phyloP scores from a whole-genome alignment of 2,329 filamentous ascomycete species.

The Fusarium veterinarium region DNA sequence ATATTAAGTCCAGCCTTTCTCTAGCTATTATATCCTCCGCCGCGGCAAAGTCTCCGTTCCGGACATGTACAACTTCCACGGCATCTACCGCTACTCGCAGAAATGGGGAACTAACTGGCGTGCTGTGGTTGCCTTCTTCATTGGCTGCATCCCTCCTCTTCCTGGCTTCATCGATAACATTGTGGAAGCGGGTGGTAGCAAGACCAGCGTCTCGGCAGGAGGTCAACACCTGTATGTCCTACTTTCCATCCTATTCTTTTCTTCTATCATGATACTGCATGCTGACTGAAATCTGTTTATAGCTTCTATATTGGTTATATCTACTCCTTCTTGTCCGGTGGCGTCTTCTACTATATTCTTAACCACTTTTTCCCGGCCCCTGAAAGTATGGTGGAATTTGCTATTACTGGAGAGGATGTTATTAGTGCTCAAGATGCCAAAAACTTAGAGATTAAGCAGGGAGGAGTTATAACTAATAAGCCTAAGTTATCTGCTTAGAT shows the following conservation, averaged over 20 bases:
- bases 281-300: neutral
- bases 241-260: neutral
- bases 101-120: constrained; percentile 12
- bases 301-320: neutral
- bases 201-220: neutral
- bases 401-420: constrained; percentile 2
- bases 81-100: constrained; percentile 7
- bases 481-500: neutral
- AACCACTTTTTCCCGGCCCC: constrained; percentile 6
- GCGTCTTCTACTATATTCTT: neutral
- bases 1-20: neutral
- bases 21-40: constrained; percentile 1
- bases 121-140: constrained; percentile 6
- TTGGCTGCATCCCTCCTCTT: constrained; percentile 5
- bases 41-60: constrained; percentile 3
- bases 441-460: neutral
- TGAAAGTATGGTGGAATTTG: constrained; percentile 3
- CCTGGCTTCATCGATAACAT: constrained; percentile 6
- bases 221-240: neutral
- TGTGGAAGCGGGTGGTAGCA: neutral
- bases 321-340: neutral
- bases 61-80: constrained; percentile 5
- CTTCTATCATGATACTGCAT: neutral
- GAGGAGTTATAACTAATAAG: neutral
- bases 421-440: neutral